A percentile compares a stretch with the other conserved stretches of the same genome.
Evolutionary conservation across 208 protist species (phyloP).

Genomic region (Phytomonas sp.): DNA sequence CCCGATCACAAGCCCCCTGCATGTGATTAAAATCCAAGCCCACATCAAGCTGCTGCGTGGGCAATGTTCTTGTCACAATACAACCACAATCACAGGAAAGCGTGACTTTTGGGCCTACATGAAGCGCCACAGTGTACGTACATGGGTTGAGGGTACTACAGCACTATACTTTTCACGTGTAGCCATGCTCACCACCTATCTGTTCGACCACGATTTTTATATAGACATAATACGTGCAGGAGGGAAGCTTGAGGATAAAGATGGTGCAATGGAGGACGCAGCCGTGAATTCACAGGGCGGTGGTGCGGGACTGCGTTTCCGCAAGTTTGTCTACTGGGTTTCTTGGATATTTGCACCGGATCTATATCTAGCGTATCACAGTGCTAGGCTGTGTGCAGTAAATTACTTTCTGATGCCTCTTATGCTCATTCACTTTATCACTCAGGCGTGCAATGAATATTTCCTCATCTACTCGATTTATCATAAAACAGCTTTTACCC

Average conservation of each 20-base stretch:
- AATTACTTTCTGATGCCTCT: constrained; percentile 40
- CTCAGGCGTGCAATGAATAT: constrained; percentile 31
- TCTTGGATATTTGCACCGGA: constrained; percentile 32
- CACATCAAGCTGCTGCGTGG: constrained; percentile 32
- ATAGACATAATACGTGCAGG: constrained; percentile 12
- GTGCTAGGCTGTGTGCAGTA: constrained; percentile 10
- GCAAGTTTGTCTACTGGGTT: constrained; percentile 20
- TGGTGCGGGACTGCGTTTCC: background rate
- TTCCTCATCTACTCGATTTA: constrained; percentile 19
- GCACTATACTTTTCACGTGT: constrained; percentile 37
- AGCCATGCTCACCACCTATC: constrained; percentile 26
- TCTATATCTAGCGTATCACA: constrained; percentile 29
- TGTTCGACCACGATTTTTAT: constrained; percentile 33
- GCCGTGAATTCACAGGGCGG: background rate
- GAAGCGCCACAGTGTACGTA: constrained; percentile 21
- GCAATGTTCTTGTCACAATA: constrained; percentile 6
- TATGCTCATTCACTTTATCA: constrained; percentile 27
- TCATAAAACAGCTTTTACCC: background rate
- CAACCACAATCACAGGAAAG: background rate
- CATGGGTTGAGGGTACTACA: constrained; percentile 24
- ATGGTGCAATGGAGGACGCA: background rate
- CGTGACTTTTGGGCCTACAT: constrained; percentile 32
- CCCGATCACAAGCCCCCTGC: constrained; percentile 33
- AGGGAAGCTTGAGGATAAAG: background rate
- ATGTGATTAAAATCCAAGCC: constrained; percentile 39